Conservation (phyloP, 163 green algal species). For the Picocystis sp. region DNA sequence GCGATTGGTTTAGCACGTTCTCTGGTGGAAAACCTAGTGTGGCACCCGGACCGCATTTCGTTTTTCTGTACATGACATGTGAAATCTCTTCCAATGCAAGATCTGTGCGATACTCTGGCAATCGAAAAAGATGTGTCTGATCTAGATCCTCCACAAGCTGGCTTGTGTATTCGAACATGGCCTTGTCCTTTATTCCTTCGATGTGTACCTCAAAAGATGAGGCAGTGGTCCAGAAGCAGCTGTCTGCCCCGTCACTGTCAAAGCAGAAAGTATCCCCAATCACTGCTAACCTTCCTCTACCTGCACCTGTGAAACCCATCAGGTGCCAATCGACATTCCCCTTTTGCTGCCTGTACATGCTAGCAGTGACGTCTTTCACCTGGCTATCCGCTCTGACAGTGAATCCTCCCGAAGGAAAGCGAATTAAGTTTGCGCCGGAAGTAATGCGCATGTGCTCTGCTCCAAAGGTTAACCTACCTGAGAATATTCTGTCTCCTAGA, state of each 20-base stretch:
- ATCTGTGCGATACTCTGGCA: too few species aligned
- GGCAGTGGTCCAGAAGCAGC: too few species aligned
- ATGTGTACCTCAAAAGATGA: too few species aligned
- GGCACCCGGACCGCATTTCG: too few species aligned
- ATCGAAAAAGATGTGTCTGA: too few species aligned
- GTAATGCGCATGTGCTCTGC: slow-evolving; percentile 15
- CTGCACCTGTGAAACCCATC: neutral
- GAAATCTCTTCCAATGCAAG: too few species aligned
- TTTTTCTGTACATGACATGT: too few species aligned
- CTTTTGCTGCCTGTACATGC: slow-evolving; percentile 15
- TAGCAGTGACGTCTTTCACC: slow-evolving; percentile 1
- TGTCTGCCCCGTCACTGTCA: neutral
- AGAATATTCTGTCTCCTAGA: slow-evolving; percentile 56
- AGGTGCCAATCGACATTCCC: neutral
- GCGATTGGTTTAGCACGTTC: too few species aligned
- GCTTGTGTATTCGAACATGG: too few species aligned
- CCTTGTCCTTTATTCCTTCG: too few species aligned
- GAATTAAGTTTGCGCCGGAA: slow-evolving; percentile 36
- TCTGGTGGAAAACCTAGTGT: too few species aligned
- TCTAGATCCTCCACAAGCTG: too few species aligned
- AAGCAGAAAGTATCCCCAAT: neutral
- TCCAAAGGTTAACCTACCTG: slow-evolving; percentile 27
- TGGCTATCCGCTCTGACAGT: slow-evolving; percentile 11
- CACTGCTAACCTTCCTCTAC: neutral
- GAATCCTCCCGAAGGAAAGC: slow-evolving; percentile 22